Evolutionary conservation across 2,329 filamentous ascomycete genomes (phyloP).

Genomic region (Pyrenochaeta sp.): DNA sequence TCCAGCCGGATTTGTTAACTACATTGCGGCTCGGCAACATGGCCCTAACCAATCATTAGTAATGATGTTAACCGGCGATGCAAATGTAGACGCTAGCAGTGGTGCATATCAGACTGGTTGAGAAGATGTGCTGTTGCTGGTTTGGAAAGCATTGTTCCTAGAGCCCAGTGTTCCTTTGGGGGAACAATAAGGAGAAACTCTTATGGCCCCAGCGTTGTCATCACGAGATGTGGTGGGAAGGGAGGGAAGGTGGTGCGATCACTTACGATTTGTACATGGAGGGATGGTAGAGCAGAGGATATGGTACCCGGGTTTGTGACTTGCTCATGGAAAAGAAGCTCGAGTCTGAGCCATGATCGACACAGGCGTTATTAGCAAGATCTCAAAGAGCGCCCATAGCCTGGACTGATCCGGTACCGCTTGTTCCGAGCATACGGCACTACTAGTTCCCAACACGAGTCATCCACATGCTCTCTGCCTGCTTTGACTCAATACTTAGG

Average conservation of each 20-base stretch:
- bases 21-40: background rate
- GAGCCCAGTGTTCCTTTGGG: constrained; percentile 12
- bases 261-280: constrained; percentile 16
- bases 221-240: constrained; percentile 20
- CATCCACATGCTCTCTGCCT: too few relatives aligned
- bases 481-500: too few relatives aligned
- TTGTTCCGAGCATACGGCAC: too few relatives aligned
- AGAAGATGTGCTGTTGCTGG: constrained; percentile 39
- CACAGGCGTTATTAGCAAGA: background rate
- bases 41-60: constrained; percentile 10
- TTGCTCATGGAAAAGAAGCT: background rate
- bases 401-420: too few relatives aligned
- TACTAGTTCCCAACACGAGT: too few relatives aligned
- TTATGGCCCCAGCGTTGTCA: constrained; percentile 49
- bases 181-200: constrained; percentile 25
- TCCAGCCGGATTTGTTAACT: background rate
- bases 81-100: background rate
- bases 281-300: background rate
- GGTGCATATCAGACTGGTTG: constrained; percentile 26
- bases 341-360: background rate
- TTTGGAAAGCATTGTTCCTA: constrained; percentile 32
- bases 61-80: background rate
- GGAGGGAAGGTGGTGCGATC: background rate
- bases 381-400: background rate
- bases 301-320: background rate